These are phyloP conservation scores for Trifolium fragiferum DNA, from an alignment of 306 rosid species.

Conservation along the genomic window DNA sequence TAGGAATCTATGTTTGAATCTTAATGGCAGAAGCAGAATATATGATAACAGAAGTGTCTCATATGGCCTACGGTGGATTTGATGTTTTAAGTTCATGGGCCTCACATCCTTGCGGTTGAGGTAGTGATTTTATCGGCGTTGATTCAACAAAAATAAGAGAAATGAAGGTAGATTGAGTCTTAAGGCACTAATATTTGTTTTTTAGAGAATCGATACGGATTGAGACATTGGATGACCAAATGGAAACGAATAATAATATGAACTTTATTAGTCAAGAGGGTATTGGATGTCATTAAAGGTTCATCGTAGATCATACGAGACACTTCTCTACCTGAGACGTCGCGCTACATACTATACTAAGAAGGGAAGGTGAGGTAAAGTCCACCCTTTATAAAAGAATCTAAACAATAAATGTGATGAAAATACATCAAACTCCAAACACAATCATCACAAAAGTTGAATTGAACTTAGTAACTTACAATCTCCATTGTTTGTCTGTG, in stretches of 20 bases:
- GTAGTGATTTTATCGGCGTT: background rate
- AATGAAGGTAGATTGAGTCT: background rate
- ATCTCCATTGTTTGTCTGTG: conserved; percentile 46
- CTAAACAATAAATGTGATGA: conserved; percentile 20
- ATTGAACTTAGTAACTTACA: conserved; percentile 45
- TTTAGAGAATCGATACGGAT: background rate
- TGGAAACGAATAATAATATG: background rate
- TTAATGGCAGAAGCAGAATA: background rate
- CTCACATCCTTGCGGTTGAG: background rate
- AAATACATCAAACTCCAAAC: conserved; percentile 19
- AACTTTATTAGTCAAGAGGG: too few relatives aligned
- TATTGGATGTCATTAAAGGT: background rate
- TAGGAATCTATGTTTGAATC: conserved; percentile 31
- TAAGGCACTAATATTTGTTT: background rate
- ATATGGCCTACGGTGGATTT: background rate
- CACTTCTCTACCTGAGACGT: background rate
- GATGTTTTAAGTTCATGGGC: background rate
- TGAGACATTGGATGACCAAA: background rate
- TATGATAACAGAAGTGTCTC: background rate
- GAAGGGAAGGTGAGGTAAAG: background rate
- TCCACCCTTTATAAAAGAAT: conserved; percentile 32
- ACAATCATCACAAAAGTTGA: conserved; percentile 19
- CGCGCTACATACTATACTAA: background rate
- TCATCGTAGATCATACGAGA: background rate
- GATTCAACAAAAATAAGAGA: background rate